Conservation (phyloP, 2,329 filamentous ascomycete genomes). For the Beauveria varroae region DNA sequence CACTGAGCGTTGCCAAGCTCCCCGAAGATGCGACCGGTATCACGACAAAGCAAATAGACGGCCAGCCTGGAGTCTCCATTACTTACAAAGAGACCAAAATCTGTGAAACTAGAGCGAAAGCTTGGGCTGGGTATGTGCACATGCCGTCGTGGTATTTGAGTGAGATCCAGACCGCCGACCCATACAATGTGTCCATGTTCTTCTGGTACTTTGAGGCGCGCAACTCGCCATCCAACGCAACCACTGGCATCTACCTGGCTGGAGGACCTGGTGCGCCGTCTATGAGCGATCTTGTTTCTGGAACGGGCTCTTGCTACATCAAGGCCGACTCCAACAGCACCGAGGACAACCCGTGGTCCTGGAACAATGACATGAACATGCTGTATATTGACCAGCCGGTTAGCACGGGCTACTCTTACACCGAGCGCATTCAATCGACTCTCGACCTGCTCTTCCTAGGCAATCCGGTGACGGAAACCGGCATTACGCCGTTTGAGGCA, state of each 20-base stretch:
- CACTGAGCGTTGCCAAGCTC: background rate
- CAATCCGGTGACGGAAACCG: conserved; percentile 39
- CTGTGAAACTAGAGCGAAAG: conserved; percentile 4
- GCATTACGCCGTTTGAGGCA: conserved; percentile 28
- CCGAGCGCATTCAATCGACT: conserved; percentile 51
- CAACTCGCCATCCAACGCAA: conserved; percentile 18
- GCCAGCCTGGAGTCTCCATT: conserved; percentile 2
- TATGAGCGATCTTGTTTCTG: background rate
- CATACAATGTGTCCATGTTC: conserved; percentile 23
- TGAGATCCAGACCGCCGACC: conserved; percentile 1
- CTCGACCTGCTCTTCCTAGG: conserved; percentile 36
- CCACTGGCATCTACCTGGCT: conserved; percentile 50
- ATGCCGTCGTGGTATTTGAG: conserved; percentile 6
- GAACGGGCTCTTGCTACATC: conserved; percentile 29
- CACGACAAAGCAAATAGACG: background rate
- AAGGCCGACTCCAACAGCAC: conserved; percentile 44
- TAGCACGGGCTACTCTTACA: conserved; percentile 59
- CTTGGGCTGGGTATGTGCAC: conserved; percentile 9
- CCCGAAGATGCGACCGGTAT: background rate
- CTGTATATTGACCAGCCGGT: conserved; percentile 52
- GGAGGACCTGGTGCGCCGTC: conserved; percentile 56
- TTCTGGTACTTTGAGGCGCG: conserved; percentile 38
- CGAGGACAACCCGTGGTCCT: conserved; percentile 48
- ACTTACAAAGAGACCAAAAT: conserved; percentile 5
- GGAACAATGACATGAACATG: conserved; percentile 44